These are phyloP conservation scores for Botrytis sinoallii DNA, from an alignment of 2,329 filamentous ascomycete species.

Conservation along the genomic window DNA sequence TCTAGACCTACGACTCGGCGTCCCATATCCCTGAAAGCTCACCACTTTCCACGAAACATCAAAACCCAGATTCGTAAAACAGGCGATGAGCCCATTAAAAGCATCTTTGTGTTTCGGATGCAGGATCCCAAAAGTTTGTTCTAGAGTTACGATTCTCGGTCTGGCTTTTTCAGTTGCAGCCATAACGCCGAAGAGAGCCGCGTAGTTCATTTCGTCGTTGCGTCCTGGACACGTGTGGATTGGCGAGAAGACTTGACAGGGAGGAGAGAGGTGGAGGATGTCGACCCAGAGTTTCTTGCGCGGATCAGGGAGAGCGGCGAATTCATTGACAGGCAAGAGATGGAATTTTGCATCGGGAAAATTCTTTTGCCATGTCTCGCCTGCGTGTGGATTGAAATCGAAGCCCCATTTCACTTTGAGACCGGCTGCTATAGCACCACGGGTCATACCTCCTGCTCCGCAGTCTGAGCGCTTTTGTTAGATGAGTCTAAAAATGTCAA, in stretches of 20 bases:
- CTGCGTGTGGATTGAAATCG: slow-evolving; percentile 49
- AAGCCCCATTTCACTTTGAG: slow-evolving; percentile 58
- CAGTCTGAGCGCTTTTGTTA: slow-evolving; percentile 43
- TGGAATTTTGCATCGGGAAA: slow-evolving; percentile 28
- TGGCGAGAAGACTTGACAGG: slow-evolving; percentile 72
- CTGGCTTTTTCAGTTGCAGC: slow-evolving; percentile 54
- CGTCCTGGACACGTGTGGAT: slow-evolving; percentile 59
- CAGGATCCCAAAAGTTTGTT: slow-evolving; percentile 68
- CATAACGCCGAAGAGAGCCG: slow-evolving; percentile 50
- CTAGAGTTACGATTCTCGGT: slow-evolving; percentile 69
- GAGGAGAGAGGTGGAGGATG: slow-evolving; percentile 70
- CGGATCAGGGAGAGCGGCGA: slow-evolving; percentile 40
- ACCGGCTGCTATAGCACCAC: slow-evolving; percentile 58
- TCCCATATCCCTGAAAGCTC: slow-evolving; percentile 43
- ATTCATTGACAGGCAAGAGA: slow-evolving; percentile 46
- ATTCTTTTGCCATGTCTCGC: slow-evolving; percentile 22
- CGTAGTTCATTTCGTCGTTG: slow-evolving; percentile 66
- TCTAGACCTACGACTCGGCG: slow-evolving; percentile 35
- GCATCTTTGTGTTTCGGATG: slow-evolving; percentile 31
- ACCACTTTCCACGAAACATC: slow-evolving; percentile 66
- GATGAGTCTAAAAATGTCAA: background rate
- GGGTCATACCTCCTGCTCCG: slow-evolving; percentile 67
- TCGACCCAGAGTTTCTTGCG: slow-evolving; percentile 48
- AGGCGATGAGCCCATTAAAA: slow-evolving; percentile 49
- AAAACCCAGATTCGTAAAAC: slow-evolving; percentile 63